Evolutionary conservation across 106 monocot species (phyloP), one percentile per base, ranked within the genome.

Genomic region (Ottelia alismoides): DNA sequence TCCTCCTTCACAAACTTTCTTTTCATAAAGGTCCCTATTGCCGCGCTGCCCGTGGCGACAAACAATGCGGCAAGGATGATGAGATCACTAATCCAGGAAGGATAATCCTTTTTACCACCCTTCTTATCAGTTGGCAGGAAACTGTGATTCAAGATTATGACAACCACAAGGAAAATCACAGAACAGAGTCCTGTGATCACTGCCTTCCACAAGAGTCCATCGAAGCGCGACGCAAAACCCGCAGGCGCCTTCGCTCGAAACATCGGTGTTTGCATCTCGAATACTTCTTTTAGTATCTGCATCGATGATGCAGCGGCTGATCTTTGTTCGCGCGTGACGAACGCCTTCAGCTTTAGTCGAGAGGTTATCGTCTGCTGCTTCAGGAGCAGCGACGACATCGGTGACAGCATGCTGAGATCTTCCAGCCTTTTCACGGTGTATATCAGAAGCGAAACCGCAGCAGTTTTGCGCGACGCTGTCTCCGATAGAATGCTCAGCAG

Each of bases 401-500:
- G 61, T 2, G 54, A 32, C 10, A 92, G 23, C 82, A 86, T 82
- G 65, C 71, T 73, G 25, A 92, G 73, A 49, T 92, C 92, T 61
- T 65, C 66, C 11, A 56, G 16, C 19, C 50, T 73, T 57, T 66
- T 92, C 30, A 81, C 82, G 7, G 60, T 56, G 43, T 82, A 86
- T 55, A 92, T 64, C 1, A 92, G 48, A 47, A 26, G n/a, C 25
- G 6, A 57, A 3, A 46, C 49, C 31, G n/a, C 23, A 16, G 12
- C 47, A 20, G 32, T 26, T 18, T 68, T 68, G 47, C 65, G 63
- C 1, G 79, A 64, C 52, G 82, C 51, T 51, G 64, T 31, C 27
- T 86, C 86, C 40, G 74, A 69, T 49, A 92, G 40, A 58, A 92
- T 74, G 70, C 92, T 79, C 53, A 92, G 55, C 20, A 82, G 79